Conservation (phyloP, 345 rosid species). For the Populus ilicifolia region DNA sequence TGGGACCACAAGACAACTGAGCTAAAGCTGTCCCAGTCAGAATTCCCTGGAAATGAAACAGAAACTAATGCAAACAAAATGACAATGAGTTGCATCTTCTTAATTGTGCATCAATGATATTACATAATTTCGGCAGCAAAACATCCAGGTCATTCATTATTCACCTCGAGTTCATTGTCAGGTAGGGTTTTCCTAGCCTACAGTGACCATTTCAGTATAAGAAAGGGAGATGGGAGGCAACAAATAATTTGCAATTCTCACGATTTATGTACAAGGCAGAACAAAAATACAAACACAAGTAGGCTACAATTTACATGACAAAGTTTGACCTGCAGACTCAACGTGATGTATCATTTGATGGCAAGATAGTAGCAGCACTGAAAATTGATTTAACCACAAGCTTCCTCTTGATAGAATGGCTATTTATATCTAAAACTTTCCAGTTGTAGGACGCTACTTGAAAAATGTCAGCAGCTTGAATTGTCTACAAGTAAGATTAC, state of each 20-base stretch:
- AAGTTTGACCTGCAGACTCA: conserved; percentile 7
- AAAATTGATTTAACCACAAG: conserved; percentile 16
- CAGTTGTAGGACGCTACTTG: conserved; percentile 29
- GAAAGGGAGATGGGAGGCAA: background rate
- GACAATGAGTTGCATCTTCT: too few relatives aligned
- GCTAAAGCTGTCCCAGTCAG: background rate
- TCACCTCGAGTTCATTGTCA: too few relatives aligned
- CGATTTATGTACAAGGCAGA: background rate
- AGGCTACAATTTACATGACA: conserved; percentile 19
- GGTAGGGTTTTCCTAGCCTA: too few relatives aligned
- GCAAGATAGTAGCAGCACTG: background rate
- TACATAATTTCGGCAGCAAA: too few relatives aligned
- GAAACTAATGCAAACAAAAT: too few relatives aligned
- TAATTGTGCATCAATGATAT: too few relatives aligned
- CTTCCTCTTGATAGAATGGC: conserved; percentile 19
- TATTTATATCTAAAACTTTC: conserved; percentile 28
- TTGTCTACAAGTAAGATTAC: conserved; percentile 13
- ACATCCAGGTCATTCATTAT: background rate
- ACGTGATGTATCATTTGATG: conserved; percentile 4
- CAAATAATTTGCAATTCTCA: background rate
- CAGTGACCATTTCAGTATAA: too few relatives aligned
- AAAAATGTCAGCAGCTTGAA: conserved; percentile 41
- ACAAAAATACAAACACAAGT: background rate
- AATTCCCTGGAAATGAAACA: background rate
- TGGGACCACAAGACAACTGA: background rate